Percentiles rank a stretch among this genome's conserved stretches.
Evolutionary conservation across 495 filamentous ascomycete genomes (phyloP).

Genomic region (Hypoxylon fuscum): DNA sequence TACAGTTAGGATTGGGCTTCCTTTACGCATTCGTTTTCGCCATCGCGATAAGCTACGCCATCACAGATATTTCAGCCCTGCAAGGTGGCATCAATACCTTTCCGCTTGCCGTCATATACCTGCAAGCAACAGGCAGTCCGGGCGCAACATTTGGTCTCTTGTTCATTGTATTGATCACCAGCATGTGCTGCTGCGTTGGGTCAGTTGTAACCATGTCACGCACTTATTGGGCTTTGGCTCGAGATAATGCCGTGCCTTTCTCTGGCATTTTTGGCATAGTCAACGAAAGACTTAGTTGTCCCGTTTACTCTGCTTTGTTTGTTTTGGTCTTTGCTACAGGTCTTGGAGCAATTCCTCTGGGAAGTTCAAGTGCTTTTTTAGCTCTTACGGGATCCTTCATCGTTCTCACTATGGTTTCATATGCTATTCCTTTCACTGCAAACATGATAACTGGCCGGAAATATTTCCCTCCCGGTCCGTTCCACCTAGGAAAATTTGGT

Average conservation of each 20-base stretch:
- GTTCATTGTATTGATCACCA: slow-evolving; percentile 72
- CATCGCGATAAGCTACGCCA: slow-evolving; percentile 76
- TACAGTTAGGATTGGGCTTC: slow-evolving; percentile 68
- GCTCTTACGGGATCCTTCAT: slow-evolving; percentile 80
- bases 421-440: slow-evolving; percentile 78
- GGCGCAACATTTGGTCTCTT: slow-evolving; percentile 72
- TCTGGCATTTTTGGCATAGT: slow-evolving; percentile 57
- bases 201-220: slow-evolving; percentile 80
- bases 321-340: slow-evolving; percentile 68
- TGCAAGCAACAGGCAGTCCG: slow-evolving; percentile 71
- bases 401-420: slow-evolving; percentile 75
- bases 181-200: slow-evolving; percentile 69
- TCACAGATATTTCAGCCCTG: slow-evolving; percentile 70
- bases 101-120: slow-evolving; percentile 81
- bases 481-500: slow-evolving; percentile 72
- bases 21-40: slow-evolving; percentile 77
- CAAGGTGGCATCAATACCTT: slow-evolving; percentile 66
- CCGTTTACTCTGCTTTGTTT: slow-evolving; percentile 73
- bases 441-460: slow-evolving; percentile 72
- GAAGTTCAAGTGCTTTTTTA: slow-evolving; percentile 75
- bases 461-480: slow-evolving; percentile 72
- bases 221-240: slow-evolving; percentile 84
- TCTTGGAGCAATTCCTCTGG: slow-evolving; percentile 79
- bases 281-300: slow-evolving; percentile 64
- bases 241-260: slow-evolving; percentile 73